Evolutionary conservation across 2,329 filamentous ascomycete genomes (phyloP).

Genomic region (Colletotrichum acutatum): DNA sequence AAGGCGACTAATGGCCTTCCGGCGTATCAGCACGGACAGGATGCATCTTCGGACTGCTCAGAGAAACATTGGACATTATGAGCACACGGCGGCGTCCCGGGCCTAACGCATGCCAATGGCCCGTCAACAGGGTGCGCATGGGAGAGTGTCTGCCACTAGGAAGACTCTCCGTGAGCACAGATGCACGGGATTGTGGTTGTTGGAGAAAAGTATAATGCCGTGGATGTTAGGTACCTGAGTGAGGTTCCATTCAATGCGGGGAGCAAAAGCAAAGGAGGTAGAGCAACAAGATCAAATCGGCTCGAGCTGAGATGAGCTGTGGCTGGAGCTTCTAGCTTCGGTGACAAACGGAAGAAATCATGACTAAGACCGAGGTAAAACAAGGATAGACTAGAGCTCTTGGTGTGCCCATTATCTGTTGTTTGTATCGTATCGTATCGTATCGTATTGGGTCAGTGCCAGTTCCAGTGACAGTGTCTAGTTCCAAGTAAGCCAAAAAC

Average conservation of each 20-base stretch:
- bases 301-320: neutral
- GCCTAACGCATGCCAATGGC: constrained; percentile 22
- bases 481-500: neutral
- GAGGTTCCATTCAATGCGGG: neutral
- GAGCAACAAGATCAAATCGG: neutral
- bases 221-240: neutral
- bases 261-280: neutral
- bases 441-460: neutral
- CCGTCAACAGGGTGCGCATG: constrained; percentile 19
- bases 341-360: neutral
- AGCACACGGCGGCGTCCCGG: neutral
- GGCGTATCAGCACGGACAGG: constrained; percentile 11
- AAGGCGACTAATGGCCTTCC: neutral
- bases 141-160: constrained; percentile 4
- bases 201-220: neutral
- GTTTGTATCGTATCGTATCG: no score
- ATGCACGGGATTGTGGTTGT: neutral
- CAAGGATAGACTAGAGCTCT: neutral
- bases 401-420: neutral
- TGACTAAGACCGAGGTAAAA: neutral
- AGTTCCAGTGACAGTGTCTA: neutral
- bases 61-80: neutral
- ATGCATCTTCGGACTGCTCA: neutral
- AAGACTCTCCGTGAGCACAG: constrained; percentile 2
- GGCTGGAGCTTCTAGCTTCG: neutral